These are phyloP conservation scores for Coemansia sp. DNA, from an alignment of 371 early-diverging fungal species.

Conservation along the genomic window DNA sequence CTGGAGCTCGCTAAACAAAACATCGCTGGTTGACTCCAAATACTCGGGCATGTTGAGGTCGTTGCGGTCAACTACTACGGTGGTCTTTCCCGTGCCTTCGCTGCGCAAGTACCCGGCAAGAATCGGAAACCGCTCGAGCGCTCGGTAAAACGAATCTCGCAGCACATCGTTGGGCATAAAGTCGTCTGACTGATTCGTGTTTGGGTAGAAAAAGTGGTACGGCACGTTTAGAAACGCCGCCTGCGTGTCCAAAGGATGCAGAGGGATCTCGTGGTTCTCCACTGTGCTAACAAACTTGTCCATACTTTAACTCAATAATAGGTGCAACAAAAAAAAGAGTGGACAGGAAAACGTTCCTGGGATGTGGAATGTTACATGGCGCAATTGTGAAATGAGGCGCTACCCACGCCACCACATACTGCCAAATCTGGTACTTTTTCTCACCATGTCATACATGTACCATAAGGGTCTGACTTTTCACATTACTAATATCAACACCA, in stretches of 20 bases:
- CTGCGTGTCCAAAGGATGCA: slow-evolving; percentile 46
- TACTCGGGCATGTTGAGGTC: slow-evolving; percentile 47
- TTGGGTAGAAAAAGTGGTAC: slow-evolving; percentile 42
- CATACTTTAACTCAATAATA: slow-evolving; percentile 10
- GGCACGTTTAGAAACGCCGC: slow-evolving; percentile 45
- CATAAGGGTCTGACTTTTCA: not conserved
- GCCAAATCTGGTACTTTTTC: not conserved
- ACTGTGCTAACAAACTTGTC: slow-evolving; percentile 38
- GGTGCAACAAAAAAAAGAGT: too few relatives aligned
- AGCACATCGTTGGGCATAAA: slow-evolving; percentile 42
- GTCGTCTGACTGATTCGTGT: not conserved
- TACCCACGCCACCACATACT: not conserved
- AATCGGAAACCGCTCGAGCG: slow-evolving; percentile 36
- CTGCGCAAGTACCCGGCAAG: slow-evolving; percentile 28
- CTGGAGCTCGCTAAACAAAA: slow-evolving; percentile 11
- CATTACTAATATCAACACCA: not conserved
- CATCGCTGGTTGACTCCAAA: slow-evolving; percentile 19
- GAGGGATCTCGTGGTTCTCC: slow-evolving; percentile 17
- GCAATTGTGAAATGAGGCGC: not conserved
- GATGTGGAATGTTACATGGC: too few relatives aligned
- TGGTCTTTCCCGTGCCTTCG: slow-evolving; percentile 14
- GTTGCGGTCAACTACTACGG: slow-evolving; percentile 22
- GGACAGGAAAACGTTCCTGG: too few relatives aligned
- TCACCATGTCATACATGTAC: not conserved
- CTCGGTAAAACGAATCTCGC: slow-evolving; percentile 27